Evolutionary conservation across 129 eudicot genomes (phyloP).

Genomic region (Chrysanthemum lavandulifolium): DNA sequence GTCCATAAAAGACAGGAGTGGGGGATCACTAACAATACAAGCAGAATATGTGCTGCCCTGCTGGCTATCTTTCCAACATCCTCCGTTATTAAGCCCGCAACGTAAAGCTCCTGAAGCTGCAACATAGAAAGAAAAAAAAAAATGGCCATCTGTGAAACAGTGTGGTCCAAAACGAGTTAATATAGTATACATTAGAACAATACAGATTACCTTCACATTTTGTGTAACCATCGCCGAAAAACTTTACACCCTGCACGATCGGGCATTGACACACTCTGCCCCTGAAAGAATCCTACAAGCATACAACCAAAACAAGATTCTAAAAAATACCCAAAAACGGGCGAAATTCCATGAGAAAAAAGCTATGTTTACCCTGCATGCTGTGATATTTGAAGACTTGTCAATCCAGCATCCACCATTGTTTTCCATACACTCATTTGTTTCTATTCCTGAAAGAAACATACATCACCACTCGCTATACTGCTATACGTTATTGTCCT

Average conservation of each 20-base stretch:
- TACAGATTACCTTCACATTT: conserved; percentile 75
- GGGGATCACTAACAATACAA: conserved; percentile 35
- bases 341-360: not conserved
- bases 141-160: no score
- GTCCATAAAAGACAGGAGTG: not conserved
- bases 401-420: conserved; percentile 99
- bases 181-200: no score
- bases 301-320: not conserved
- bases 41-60: conserved; percentile 35
- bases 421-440: conserved; percentile 82
- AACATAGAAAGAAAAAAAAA: conserved; percentile 13
- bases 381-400: conserved; percentile 69
- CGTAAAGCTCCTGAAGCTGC: conserved; percentile 86
- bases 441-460: conserved; percentile 60
- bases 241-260: conserved; percentile 72
- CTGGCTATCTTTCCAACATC: conserved; percentile 43
- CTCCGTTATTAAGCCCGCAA: conserved; percentile 53
- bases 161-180: no score
- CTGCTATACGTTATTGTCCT: not conserved
- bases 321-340: not conserved
- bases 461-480: conserved; percentile 1
- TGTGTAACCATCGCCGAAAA: conserved; percentile 83
- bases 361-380: conserved; percentile 71
- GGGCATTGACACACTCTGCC: conserved; percentile 96
- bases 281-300: conserved; percentile 81